phyloP scores from a whole-genome alignment of 2,329 filamentous ascomycete species.

The Neofusicoccum laricinum region DNA sequence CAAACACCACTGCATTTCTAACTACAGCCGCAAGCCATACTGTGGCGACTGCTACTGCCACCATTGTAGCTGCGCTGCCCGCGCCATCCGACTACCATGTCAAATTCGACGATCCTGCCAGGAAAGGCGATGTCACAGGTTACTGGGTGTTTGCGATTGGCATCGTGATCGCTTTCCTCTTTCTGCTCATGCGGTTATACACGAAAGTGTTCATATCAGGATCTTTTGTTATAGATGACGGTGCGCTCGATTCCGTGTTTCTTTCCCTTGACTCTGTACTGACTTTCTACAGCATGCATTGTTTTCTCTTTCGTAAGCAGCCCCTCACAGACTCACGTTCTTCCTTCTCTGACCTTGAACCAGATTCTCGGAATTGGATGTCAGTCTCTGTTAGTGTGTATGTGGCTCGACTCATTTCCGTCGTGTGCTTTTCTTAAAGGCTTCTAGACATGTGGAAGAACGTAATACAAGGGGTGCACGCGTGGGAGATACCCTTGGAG shows the following conservation, averaged over 20 bases:
- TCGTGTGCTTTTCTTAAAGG: background rate
- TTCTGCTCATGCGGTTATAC: constrained; percentile 29
- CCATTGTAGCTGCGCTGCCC: constrained; percentile 16
- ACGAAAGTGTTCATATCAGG: constrained; percentile 24
- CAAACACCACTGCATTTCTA: background rate
- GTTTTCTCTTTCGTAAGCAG: background rate
- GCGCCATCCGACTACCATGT: constrained; percentile 29
- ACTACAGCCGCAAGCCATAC: background rate
- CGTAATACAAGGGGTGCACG: constrained; percentile 22
- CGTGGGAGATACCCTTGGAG: constrained; percentile 24
- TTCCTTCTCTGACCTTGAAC: background rate
- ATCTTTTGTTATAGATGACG: constrained; percentile 27
- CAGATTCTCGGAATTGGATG: background rate
- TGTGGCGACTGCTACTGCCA: background rate
- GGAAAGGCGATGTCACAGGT: constrained; percentile 19
- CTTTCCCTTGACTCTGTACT: background rate
- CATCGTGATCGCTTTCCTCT: constrained; percentile 21
- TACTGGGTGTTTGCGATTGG: constrained; percentile 26
- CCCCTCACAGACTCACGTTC: too few species aligned
- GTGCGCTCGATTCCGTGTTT: constrained; percentile 19
- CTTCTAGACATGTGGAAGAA: constrained; percentile 4
- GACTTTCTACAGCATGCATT: background rate
- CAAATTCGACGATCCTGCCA: constrained; percentile 27
- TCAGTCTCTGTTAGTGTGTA: background rate
- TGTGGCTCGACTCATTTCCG: background rate